Evolutionary conservation across 768 basidiomycete genomes (phyloP).

Genomic region (Tephrocybe sp.): DNA sequence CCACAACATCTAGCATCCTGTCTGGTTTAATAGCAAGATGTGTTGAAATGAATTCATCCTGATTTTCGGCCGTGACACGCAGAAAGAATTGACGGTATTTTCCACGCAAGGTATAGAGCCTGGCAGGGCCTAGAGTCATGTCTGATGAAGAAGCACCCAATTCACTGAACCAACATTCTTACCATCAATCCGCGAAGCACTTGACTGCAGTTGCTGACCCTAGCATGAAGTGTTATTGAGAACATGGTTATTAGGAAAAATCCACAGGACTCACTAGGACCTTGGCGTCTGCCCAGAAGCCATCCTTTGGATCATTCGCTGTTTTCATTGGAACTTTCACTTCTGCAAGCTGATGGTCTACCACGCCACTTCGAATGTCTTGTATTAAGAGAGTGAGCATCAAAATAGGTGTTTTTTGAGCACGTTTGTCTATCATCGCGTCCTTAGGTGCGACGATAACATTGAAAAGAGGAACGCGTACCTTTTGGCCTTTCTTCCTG

Average conservation of each 20-base stretch:
- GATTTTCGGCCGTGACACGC: constrained; percentile 52
- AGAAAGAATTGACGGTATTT: constrained; percentile 69
- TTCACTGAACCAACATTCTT: constrained; percentile 5
- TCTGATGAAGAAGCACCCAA: constrained; percentile 2
- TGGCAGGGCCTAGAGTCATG: constrained; percentile 53
- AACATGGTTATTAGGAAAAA: not conserved
- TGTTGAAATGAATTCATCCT: constrained; percentile 47
- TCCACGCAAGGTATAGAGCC: constrained; percentile 63
- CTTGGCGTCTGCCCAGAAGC: constrained; percentile 71
- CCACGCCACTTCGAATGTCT: constrained; percentile 50
- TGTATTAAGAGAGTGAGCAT: constrained; percentile 69
- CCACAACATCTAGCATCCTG: constrained; percentile 52
- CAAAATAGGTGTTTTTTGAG: constrained; percentile 28
- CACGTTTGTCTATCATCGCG: constrained; percentile 11
- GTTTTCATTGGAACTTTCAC: constrained; percentile 55
- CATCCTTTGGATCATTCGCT: constrained; percentile 46
- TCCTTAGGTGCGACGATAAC: not conserved
- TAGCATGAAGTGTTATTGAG: constrained; percentile 14
- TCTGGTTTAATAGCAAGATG: constrained; percentile 54
- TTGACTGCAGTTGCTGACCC: constrained; percentile 52
- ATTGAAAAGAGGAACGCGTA: not conserved
- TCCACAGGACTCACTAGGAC: constrained; percentile 42
- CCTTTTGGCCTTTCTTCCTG: constrained; percentile 9
- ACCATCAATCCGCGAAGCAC: constrained; percentile 73
- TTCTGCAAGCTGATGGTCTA: constrained; percentile 63